phyloP scores from a whole-genome alignment of 2,329 filamentous ascomycete species.

The Massarina eburnea region DNA sequence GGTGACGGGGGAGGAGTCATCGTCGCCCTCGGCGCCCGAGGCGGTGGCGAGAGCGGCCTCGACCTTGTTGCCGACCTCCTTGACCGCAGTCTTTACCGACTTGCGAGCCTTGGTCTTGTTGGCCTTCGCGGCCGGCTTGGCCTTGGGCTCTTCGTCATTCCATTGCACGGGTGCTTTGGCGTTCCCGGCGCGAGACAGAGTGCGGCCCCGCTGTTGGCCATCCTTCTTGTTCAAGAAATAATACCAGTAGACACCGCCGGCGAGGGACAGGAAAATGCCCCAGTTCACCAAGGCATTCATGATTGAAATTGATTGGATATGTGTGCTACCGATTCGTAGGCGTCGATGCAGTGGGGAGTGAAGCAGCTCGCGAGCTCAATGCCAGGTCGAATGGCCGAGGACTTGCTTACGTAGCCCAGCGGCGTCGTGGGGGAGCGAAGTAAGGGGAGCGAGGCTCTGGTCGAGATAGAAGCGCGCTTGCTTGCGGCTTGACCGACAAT shows the following conservation, averaged over 20 bases:
- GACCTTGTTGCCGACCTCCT: constrained; percentile 37
- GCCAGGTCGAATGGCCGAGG: not conserved
- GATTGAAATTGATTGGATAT: constrained; percentile 10
- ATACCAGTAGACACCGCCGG: constrained; percentile 27
- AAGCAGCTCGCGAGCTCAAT: not conserved
- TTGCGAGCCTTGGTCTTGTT: constrained; percentile 38
- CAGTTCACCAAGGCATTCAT: constrained; percentile 41
- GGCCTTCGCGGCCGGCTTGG: constrained; percentile 22
- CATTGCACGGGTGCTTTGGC: constrained; percentile 26
- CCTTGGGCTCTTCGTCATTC: constrained; percentile 29
- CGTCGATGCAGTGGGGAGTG: not conserved
- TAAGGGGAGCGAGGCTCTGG: no score
- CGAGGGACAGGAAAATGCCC: constrained; percentile 34
- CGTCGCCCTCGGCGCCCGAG: constrained; percentile 76
- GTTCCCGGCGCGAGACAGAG: constrained; percentile 23
- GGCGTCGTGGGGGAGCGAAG: no score
- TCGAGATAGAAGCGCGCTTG: no score
- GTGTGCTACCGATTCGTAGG: not conserved
- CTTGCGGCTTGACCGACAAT: no score
- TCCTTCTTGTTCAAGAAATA: constrained; percentile 30
- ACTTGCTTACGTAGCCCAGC: no score
- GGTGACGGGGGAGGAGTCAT: constrained; percentile 71
- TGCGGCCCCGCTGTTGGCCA: constrained; percentile 28
- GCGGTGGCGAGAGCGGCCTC: constrained; percentile 32
- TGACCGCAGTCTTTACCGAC: constrained; percentile 36